Conservation (phyloP, 163 green algal species). For the Scenedesmus sp. region DNA sequence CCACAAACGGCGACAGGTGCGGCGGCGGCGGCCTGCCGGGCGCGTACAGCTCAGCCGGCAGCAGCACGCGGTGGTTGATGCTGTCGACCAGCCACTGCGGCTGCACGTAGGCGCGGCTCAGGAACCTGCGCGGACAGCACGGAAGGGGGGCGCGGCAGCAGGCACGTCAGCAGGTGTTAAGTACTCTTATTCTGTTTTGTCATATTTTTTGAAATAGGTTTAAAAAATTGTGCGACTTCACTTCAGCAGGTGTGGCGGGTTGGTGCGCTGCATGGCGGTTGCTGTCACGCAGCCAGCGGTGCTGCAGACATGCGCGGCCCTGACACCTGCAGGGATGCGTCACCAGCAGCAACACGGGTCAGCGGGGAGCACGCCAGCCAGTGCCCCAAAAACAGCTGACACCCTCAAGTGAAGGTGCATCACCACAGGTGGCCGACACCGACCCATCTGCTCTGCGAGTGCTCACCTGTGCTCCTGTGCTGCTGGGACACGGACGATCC, state of each 20-base stretch:
- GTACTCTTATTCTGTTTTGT: too few relatives aligned
- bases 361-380: too few relatives aligned
- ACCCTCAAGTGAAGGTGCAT: too few relatives aligned
- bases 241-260: too few relatives aligned
- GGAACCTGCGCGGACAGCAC: conserved; percentile 58
- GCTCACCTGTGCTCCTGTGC: too few relatives aligned
- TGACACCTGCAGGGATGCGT: conserved; percentile 69
- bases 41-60: conserved; percentile 86
- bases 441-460: too few relatives aligned
- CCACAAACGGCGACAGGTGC: conserved; percentile 98
- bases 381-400: too few relatives aligned
- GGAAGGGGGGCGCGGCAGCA: not conserved
- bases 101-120: conserved; percentile 86
- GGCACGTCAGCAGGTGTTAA: not conserved
- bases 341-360: not conserved
- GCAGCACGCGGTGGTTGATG: conserved; percentile 93
- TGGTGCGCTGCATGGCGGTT: conserved; percentile 49
- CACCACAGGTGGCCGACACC: too few relatives aligned
- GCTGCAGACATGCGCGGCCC: conserved; percentile 85
- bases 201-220: too few relatives aligned
- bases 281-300: conserved; percentile 96
- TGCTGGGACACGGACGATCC: too few relatives aligned
- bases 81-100: conserved; percentile 98
- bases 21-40: conserved; percentile 88
- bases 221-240: too few relatives aligned